A percentile compares a stretch with the other conserved stretches of the same genome.
phyloP scores from a whole-genome alignment of 352 stramenopile genomes.

The Phytophthora tentaculata region DNA sequence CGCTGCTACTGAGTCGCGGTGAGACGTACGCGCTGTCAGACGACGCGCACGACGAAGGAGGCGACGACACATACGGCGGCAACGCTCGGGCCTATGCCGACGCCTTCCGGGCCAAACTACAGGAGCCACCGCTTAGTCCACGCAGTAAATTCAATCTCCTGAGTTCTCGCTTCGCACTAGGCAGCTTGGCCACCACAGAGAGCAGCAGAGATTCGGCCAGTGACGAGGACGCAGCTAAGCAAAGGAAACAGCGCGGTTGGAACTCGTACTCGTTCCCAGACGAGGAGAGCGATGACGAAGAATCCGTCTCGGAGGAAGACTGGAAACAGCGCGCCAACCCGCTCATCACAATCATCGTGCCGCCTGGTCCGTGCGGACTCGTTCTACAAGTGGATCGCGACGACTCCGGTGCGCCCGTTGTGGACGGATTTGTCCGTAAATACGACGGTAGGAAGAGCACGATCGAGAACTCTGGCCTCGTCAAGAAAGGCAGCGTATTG shows the following conservation, averaged over 20 bases:
- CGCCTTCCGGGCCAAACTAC: slow-evolving; percentile 72
- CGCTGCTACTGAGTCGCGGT: slow-evolving; percentile 50
- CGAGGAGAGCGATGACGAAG: slow-evolving; percentile 46
- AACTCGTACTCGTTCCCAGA: slow-evolving; percentile 38
- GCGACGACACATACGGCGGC: slow-evolving; percentile 22
- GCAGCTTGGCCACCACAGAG: slow-evolving; percentile 32
- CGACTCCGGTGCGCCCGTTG: slow-evolving; percentile 51
- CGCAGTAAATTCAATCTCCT: slow-evolving; percentile 75
- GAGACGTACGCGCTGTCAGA: slow-evolving; percentile 69
- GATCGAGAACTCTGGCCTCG: slow-evolving; percentile 78
- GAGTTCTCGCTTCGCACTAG: slow-evolving; percentile 32
- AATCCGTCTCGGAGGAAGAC: slow-evolving; percentile 63
- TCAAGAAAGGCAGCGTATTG: slow-evolving; percentile 69
- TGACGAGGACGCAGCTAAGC: slow-evolving; percentile 21
- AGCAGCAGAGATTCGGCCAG: slow-evolving; percentile 30
- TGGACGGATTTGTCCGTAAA: slow-evolving; percentile 80
- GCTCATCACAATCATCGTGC: slow-evolving; percentile 75
- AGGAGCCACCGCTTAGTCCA: slow-evolving; percentile 71
- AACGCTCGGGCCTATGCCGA: slow-evolving; percentile 65
- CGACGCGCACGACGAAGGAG: slow-evolving; percentile 37
- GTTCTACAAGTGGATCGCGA: slow-evolving; percentile 60
- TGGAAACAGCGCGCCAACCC: slow-evolving; percentile 72
- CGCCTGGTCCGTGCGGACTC: slow-evolving; percentile 72
- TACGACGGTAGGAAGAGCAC: slow-evolving; percentile 70
- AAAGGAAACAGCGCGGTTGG: slow-evolving; percentile 24